Conservation (phyloP, 2,329 filamentous ascomycete species). For the Blumeria hordei region DNA sequence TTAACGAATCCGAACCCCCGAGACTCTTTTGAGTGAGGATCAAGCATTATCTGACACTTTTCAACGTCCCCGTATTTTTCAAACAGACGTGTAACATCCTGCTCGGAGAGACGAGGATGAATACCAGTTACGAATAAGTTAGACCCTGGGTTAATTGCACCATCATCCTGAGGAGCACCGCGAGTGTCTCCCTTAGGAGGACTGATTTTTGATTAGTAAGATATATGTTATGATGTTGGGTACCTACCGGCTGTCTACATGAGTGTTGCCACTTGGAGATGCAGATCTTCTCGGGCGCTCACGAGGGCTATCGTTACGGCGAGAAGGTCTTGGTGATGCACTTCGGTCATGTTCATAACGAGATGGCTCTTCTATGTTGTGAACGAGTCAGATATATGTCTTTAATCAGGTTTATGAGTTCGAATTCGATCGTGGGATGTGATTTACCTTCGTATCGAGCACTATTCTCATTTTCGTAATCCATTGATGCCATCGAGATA, state of each 20-base stretch:
- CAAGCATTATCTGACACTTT: slow-evolving; percentile 98
- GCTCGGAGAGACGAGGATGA: slow-evolving; percentile 71
- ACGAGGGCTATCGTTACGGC: slow-evolving; percentile 29
- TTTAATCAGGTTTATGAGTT: neutral
- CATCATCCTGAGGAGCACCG: slow-evolving; percentile 36
- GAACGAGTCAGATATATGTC: slow-evolving; percentile 6
- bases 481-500: slow-evolving; percentile 30
- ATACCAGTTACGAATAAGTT: slow-evolving; percentile 99
- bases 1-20: slow-evolving; percentile 98
- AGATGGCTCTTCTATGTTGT: slow-evolving; percentile 30
- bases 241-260: slow-evolving; percentile 21
- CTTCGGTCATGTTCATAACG: slow-evolving; percentile 45
- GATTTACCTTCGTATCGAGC: slow-evolving; percentile 38
- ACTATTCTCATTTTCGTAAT: slow-evolving; percentile 43
- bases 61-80: slow-evolving; percentile 98
- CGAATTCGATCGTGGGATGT: neutral
- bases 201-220: slow-evolving; percentile 9
- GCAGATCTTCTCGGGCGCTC: slow-evolving; percentile 38
- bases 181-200: slow-evolving; percentile 27
- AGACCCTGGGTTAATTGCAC: slow-evolving; percentile 74
- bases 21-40: slow-evolving; percentile 94
- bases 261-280: slow-evolving; percentile 30
- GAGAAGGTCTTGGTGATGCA: slow-evolving; percentile 33
- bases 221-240: neutral
- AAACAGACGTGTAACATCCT: slow-evolving; percentile 81